Conservation (phyloP, 331 rosid genomes). For the Quercus phellos region DNA sequence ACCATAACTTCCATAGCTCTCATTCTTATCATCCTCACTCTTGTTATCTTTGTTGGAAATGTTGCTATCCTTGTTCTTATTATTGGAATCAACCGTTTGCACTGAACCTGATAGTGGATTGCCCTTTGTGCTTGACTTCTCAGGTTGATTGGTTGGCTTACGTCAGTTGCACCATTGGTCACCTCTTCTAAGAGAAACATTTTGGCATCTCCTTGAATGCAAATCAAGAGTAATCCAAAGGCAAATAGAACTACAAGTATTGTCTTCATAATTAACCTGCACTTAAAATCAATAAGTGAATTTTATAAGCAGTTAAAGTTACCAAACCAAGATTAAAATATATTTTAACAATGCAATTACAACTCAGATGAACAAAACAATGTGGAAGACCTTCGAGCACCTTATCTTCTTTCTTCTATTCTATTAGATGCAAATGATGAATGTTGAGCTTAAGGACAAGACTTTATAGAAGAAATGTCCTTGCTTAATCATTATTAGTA, state of each 20-base stretch:
- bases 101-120: background rate
- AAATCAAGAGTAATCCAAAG: background rate
- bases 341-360: too few species aligned
- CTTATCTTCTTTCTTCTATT: too few species aligned
- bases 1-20: constrained; percentile 12
- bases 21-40: constrained; percentile 13
- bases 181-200: constrained; percentile 5
- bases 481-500: too few species aligned
- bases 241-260: background rate
- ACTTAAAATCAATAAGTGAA: background rate
- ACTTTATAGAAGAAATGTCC: too few species aligned
- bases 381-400: too few species aligned
- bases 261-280: constrained; percentile 13
- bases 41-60: background rate
- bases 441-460: too few species aligned
- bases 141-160: background rate
- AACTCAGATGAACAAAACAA: too few species aligned
- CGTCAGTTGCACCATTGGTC: background rate
- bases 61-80: background rate
- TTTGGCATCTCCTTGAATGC: constrained; percentile 10
- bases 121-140: background rate
- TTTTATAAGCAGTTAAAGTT: background rate
- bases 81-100: background rate
- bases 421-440: too few species aligned
- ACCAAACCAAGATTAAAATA: background rate